Base-by-base conservation (phyloP, 331 rosid genomes). In the Quercus phellos region DNA sequence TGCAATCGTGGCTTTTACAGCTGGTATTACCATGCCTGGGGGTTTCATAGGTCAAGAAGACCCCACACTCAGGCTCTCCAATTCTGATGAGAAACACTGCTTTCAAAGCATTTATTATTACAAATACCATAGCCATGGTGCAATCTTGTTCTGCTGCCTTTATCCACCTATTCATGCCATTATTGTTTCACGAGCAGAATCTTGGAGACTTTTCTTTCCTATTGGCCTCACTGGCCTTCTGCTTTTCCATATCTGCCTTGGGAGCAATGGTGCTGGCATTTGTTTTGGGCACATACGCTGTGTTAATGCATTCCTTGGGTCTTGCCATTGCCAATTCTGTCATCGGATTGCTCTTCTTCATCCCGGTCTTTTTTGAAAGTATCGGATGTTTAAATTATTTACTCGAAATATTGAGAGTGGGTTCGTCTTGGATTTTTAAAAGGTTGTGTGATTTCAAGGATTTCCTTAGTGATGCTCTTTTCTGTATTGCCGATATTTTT, bases 341-440 rank as follows among this genome's bases (percentile, higher is more conserved):
- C 14, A 43, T 43, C 14, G 3, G 51, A 8, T 43, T 43, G 1
- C 0, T 2, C 51, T 43, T 43, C 51, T 43, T 43, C 51, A 9
- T 43, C 51, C 51, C 51, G 1, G 0, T 8, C 51, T 2, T 43
- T 43, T 10, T 9, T 0, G 13, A 9, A 43, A 43, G 14, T 43
- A 10, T 43, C 13, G 13, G 51, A 43, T 43, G 12, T 10, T 43
- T 0, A 42, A 0, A 0, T 7, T 10, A 43, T 43, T 43, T 43
- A 0, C 14, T 0, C 4, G 3, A 43, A 43, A 9, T 43, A 2
- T 7, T 0, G 51, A 10, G 0, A 1, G 0, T 10, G 4, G 51
- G 11, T 43, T 7, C 1, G 11, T 43, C 13, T 43, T 9, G 14
- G 50, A 42, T 7, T 42, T 0, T 9, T 0, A 0, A 1, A 0